phyloP scores from a whole-genome alignment of 257 asterid genomes.

The Solanum neorickii region DNA sequence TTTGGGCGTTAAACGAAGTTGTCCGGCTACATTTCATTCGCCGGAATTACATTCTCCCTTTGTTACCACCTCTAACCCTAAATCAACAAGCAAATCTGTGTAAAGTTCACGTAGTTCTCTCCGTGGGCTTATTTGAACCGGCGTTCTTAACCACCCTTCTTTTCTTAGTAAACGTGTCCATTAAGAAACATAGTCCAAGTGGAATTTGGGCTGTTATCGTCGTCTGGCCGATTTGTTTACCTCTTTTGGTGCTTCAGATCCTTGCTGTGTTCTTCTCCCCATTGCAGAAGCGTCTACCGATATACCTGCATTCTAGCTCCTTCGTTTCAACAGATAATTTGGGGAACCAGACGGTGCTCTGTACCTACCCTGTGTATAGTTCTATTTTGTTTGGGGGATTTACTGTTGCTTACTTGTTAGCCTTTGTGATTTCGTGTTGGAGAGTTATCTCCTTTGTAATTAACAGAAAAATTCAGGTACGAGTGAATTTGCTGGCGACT shows the following conservation, averaged over 20 bases:
- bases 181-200: slow-evolving; percentile 21
- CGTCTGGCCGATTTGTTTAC: slow-evolving; percentile 19
- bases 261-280: slow-evolving; percentile 34
- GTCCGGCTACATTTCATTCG: slow-evolving; percentile 35
- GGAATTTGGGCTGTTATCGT: slow-evolving; percentile 24
- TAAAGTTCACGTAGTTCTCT: slow-evolving; percentile 48
- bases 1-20: slow-evolving; percentile 48
- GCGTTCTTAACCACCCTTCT: slow-evolving; percentile 53
- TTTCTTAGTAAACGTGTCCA: slow-evolving; percentile 44
- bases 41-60: slow-evolving; percentile 10
- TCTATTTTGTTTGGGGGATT: slow-evolving; percentile 38
- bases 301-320: slow-evolving; percentile 39
- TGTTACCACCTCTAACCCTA: slow-evolving; percentile 17
- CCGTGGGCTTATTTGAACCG: slow-evolving; percentile 57
- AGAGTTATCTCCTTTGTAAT: slow-evolving; percentile 45
- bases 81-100: slow-evolving; percentile 35
- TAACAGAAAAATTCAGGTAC: slow-evolving; percentile 41
- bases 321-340: slow-evolving; percentile 8
- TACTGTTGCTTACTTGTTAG: slow-evolving; percentile 25
- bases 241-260: slow-evolving; percentile 26
- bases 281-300: slow-evolving; percentile 21
- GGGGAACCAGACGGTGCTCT: slow-evolving; percentile 25
- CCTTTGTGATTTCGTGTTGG: slow-evolving; percentile 56
- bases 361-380: slow-evolving; percentile 59
- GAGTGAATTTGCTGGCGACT: slow-evolving; percentile 37